phyloP scores from a whole-genome alignment of 2,329 filamentous ascomycete species.

The Xylaria digitata region DNA sequence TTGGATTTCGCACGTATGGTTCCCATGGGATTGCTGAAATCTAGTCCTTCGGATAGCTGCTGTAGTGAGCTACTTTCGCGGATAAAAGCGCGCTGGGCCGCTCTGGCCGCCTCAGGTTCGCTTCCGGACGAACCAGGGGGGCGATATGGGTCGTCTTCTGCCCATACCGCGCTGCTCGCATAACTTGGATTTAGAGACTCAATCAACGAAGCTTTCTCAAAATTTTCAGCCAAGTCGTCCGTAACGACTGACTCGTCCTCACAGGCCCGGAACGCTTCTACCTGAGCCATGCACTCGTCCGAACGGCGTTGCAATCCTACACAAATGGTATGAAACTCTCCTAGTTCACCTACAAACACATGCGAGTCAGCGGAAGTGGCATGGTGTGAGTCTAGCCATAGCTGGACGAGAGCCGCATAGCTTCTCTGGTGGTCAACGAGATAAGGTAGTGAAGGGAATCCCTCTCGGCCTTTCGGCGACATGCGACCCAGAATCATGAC shows the following conservation, averaged over 20 bases:
- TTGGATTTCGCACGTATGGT: constrained; percentile 53
- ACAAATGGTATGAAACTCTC: constrained; percentile 65
- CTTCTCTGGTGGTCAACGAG: constrained; percentile 89
- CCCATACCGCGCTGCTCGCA: constrained; percentile 51
- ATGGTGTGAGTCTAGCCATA: constrained; percentile 74
- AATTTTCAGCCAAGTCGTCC: constrained; percentile 58
- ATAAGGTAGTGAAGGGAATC: constrained; percentile 92
- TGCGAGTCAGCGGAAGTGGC: constrained; percentile 50
- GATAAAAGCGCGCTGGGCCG: constrained; percentile 41
- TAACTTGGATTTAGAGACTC: constrained; percentile 54
- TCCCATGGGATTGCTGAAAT: constrained; percentile 48
- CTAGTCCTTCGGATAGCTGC: constrained; percentile 49
- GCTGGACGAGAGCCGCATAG: constrained; percentile 82
- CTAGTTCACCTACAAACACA: constrained; percentile 63
- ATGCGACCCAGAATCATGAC: constrained; percentile 88
- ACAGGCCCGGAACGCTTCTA: constrained; percentile 58
- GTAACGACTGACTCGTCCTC: constrained; percentile 52
- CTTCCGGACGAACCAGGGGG: constrained; percentile 65
- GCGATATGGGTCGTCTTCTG: constrained; percentile 51
- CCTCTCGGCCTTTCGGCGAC: constrained; percentile 83
- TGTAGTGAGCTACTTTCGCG: constrained; percentile 44
- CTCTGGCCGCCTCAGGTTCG: constrained; percentile 53
- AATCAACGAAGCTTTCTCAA: constrained; percentile 58
- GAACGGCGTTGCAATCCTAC: constrained; percentile 62
- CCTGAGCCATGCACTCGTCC: constrained; percentile 62